Conservation (phyloP, 495 filamentous ascomycete species). For the Pyronema domesticum region DNA sequence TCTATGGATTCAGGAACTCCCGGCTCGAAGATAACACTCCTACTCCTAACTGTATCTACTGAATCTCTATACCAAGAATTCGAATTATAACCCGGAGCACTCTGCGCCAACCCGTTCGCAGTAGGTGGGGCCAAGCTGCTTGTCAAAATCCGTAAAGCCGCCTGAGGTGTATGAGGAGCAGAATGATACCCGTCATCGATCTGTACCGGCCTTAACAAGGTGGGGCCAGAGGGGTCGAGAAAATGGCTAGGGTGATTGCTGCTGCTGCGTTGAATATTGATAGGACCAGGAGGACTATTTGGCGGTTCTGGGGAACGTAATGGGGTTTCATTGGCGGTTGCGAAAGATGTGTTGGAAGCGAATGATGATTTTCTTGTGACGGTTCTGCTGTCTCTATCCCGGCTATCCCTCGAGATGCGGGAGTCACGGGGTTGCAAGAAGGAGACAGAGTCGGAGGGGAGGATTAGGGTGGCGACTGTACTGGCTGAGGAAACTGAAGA, state of each 20-base stretch:
- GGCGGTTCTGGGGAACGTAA: not conserved
- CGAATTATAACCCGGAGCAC: not conserved
- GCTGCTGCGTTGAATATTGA: conserved; percentile 2
- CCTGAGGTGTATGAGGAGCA: conserved; percentile 20
- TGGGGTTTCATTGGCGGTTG: conserved; percentile 16
- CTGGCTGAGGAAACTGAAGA: not conserved
- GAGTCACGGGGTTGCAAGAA: not conserved
- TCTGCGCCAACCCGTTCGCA: not conserved
- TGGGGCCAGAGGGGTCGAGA: not conserved
- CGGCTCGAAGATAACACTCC: not conserved
- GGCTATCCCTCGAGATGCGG: conserved; percentile 1
- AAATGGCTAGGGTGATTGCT: not conserved
- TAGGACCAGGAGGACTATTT: not conserved
- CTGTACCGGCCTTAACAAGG: not conserved
- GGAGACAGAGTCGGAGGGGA: not conserved
- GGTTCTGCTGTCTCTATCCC: conserved; percentile 1
- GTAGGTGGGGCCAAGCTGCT: not conserved
- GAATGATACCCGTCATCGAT: conserved; percentile 22
- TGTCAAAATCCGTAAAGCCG: not conserved
- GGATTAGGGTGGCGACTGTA: conserved; percentile 15
- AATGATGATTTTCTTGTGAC: conserved; percentile 12
- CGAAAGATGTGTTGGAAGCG: conserved; percentile 19
- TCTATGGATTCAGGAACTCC: not conserved
- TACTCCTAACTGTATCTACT: not conserved
- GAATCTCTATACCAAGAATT: conserved; percentile 12